These are phyloP conservation scores for Elymus sibiricus DNA, from an alignment of 176 grass and related monocot genomes.

Conservation along the genomic window DNA sequence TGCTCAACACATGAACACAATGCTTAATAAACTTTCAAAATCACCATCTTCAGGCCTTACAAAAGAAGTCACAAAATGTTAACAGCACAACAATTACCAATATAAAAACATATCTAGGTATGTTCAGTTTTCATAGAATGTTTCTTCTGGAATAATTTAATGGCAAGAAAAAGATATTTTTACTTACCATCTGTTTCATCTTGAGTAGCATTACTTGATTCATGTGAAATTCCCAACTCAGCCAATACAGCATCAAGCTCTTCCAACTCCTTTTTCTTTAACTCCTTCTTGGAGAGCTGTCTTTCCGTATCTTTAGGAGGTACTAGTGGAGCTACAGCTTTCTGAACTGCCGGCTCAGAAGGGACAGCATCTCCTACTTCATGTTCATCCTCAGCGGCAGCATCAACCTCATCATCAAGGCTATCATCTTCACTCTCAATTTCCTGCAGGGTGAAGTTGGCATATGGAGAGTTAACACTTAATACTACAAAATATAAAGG, in stretches of 20 bases:
- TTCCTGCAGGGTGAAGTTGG: slow-evolving; percentile 43
- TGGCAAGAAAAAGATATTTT: background rate
- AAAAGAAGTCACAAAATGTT: background rate
- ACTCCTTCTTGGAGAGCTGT: slow-evolving; percentile 93
- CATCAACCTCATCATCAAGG: slow-evolving; percentile 64
- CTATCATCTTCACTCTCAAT: slow-evolving; percentile 91
- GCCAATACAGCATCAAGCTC: slow-evolving; percentile 86
- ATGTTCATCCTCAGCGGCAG: slow-evolving; percentile 40
- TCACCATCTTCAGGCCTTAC: background rate
- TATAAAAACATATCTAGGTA: background rate
- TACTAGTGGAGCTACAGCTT: slow-evolving; percentile 37
- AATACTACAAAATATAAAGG: background rate
- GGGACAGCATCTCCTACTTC: slow-evolving; percentile 42
- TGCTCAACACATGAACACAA: background rate
- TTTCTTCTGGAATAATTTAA: background rate
- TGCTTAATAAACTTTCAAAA: background rate
- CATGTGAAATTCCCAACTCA: slow-evolving; percentile 55
- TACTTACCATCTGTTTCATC: slow-evolving; percentile 45
- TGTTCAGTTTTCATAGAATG: background rate
- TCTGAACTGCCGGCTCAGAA: slow-evolving; percentile 34
- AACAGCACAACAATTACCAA: background rate
- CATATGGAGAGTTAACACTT: background rate
- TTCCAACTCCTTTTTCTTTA: slow-evolving; percentile 93
- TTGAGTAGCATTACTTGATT: slow-evolving; percentile 27
- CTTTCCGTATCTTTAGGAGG: slow-evolving; percentile 77